phyloP scores from a whole-genome alignment of 495 filamentous ascomycete species.

The Astrocystis sublimbata region DNA sequence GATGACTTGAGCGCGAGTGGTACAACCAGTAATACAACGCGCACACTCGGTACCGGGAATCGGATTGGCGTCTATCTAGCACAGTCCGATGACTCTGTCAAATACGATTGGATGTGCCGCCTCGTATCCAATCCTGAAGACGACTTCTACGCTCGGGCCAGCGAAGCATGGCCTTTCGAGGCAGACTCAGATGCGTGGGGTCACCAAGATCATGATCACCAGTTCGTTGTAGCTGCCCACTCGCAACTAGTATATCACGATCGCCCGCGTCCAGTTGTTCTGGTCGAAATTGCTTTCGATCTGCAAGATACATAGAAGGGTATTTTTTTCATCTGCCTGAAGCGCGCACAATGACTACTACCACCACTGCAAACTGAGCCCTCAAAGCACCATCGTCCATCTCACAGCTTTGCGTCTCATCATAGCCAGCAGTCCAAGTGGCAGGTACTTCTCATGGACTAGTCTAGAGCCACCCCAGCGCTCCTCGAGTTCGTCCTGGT shows the following conservation, averaged over 20 bases:
- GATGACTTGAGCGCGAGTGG: not conserved
- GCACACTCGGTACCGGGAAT: not conserved
- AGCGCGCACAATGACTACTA: no score
- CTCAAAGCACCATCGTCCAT: slow-evolving; percentile 52
- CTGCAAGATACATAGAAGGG: slow-evolving; percentile 7
- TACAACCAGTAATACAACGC: not conserved
- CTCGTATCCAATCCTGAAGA: slow-evolving; percentile 12
- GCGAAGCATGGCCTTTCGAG: not conserved
- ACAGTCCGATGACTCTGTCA: not conserved
- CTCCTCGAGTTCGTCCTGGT: slow-evolving; percentile 50
- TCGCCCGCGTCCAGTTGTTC: slow-evolving; percentile 19
- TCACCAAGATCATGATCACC: slow-evolving; percentile 18
- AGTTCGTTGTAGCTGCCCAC: slow-evolving; percentile 20
- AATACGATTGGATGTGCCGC: slow-evolving; percentile 18
- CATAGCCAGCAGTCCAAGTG: slow-evolving; percentile 54
- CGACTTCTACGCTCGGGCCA: not conserved
- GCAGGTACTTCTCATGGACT: slow-evolving; percentile 56
- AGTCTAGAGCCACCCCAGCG: slow-evolving; percentile 53
- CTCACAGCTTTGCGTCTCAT: slow-evolving; percentile 55
- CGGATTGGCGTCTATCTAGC: slow-evolving; percentile 18
- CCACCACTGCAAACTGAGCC: no score
- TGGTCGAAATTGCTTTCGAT: slow-evolving; percentile 28
- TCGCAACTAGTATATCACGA: slow-evolving; percentile 18
- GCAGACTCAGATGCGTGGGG: not conserved
- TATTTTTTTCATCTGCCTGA: not conserved